Percentiles rank a stretch among this genome's conserved stretches.
These are phyloP conservation scores for Fraxinus latifolia DNA, from an alignment of 305 asterid genomes.

Conservation along the genomic window DNA sequence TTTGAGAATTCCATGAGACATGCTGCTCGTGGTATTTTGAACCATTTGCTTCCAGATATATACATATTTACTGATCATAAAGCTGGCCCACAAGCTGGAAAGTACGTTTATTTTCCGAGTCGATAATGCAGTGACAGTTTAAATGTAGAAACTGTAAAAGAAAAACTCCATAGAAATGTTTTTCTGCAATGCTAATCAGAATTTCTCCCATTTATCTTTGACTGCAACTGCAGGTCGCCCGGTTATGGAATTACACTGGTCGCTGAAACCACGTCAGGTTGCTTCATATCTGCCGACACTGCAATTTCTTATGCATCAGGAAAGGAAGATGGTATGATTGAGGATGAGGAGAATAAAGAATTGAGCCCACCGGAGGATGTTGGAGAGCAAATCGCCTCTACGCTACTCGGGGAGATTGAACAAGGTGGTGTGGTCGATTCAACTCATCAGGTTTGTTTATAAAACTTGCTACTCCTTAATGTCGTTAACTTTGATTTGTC, in stretches of 20 bases:
- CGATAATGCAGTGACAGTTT: neutral
- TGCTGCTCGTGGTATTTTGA: conserved; percentile 88
- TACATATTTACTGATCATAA: conserved; percentile 82
- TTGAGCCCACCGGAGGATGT: conserved; percentile 62
- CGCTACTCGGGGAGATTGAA: conserved; percentile 68
- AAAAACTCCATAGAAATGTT: conserved; percentile 6
- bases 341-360: conserved; percentile 49
- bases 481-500: neutral
- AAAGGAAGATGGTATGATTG: conserved; percentile 50
- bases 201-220: conserved; percentile 12
- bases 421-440: conserved; percentile 97
- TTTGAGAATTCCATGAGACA: conserved; percentile 74
- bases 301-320: conserved; percentile 48
- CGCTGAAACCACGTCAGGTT: conserved; percentile 89
- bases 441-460: conserved; percentile 79
- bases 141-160: neutral
- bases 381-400: conserved; percentile 68
- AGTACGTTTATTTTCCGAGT: conserved; percentile 40
- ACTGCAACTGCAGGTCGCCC: conserved; percentile 59
- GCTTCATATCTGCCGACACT: conserved; percentile 69
- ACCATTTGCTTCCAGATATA: conserved; percentile 74
- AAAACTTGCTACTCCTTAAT: neutral
- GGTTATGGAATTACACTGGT: conserved; percentile 82
- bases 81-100: conserved; percentile 74
- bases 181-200: neutral